Base-by-base conservation (phyloP, 352 stramenopile genomes). In the Pythium aquatile region DNA sequence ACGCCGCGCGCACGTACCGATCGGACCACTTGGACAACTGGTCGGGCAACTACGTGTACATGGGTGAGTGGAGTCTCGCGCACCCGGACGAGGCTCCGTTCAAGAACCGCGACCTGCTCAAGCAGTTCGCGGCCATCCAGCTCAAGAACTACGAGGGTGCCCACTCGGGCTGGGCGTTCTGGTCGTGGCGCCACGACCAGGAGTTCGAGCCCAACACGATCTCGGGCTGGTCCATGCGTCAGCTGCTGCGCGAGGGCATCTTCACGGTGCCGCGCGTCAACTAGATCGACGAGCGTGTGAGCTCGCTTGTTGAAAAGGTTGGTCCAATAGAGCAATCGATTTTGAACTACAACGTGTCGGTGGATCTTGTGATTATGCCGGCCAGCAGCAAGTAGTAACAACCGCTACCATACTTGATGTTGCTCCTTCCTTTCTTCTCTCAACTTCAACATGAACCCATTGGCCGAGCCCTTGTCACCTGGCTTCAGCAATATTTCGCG, bases 1-100 rank as follows among this genome's bases (percentile, higher is more conserved):
- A 39, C 8, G 40, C 35, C 29, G 66, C 61, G 14, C 8, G 32
- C 13, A 51, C n/a, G 1, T 73, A 66, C 55, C 29, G 20, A 24
- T 24, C 20, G 20, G 20, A 24, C 20, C 39, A 39, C 24, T 44
- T 20, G 39, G 48, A 63, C 46, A 20, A 48, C 16, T 76, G 72
- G 72, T 52, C 61, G 3, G 72, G 72, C 24, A 74, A 75, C 42
- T 66, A 44, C 57, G 29, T 68, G 2, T 81, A 80, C 59, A 44
- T 88, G 42, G 81, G 78, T 7, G 77, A 90, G 58, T 88, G 81
- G 77, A 82, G 70, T 55, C 69, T 88, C 5, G 39, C 20, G 39
- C 39, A 47, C 20, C 39, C 2, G 5, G 8, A n/a, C 39, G 39
- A 47, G 8, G 39, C 20, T 2, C 20, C 20, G 39, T 47, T 84